Base-by-base conservation (phyloP, 2,329 filamentous ascomycete species). In the Neobulgaria alba region DNA sequence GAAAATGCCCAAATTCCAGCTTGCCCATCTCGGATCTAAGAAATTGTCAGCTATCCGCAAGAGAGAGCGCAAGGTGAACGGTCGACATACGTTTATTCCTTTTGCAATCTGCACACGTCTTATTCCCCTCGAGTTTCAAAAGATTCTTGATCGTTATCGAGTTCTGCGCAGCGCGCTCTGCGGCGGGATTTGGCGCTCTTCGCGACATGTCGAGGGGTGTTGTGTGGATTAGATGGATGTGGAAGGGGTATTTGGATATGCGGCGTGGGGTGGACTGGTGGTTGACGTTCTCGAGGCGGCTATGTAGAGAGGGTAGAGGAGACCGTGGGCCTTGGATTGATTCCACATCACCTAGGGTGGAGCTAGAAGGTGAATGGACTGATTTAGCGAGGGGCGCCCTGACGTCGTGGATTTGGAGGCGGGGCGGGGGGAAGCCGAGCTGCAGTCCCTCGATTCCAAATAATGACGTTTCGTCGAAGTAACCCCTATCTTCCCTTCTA, bases 21-120 rank as follows among this genome's bases (percentile, higher is more conserved):
- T 95, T 21, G 92, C 92, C 92, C 92, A 98, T 83, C 92, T 78
- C 46, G 92, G 92, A 68, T 95, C 87, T 94, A 61, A 30, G n/a
- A 42, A 36, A 39, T 38, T 53, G 33, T 46, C 19, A 43, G 38
- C 19, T 18, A 42, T 26, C 4, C 9, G 18, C 18, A 5, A 18
- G 5, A 26, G 8, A n/a, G 26, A 23, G 10, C 5, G 26, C 10
- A 38, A 23, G 23, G n/a, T 30, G 10, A 42, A 18, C 35, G 14
- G 8, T 23, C 4, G 15, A 37, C 82, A 53, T 66, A 93, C 89
- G 92, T 66, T 96, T 98, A 72, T 96, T 98, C 63, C 84, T 81
- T 73, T 98, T 98, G 77, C 92, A 98, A 65, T 98, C 92, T 46
- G 90, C 87, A 72, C 92, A 98, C 61, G 85, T 79, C 71, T 98